Evolutionary conservation across 2,329 filamentous ascomycete species (phyloP).

Genomic region (Scytalidium lignicola): DNA sequence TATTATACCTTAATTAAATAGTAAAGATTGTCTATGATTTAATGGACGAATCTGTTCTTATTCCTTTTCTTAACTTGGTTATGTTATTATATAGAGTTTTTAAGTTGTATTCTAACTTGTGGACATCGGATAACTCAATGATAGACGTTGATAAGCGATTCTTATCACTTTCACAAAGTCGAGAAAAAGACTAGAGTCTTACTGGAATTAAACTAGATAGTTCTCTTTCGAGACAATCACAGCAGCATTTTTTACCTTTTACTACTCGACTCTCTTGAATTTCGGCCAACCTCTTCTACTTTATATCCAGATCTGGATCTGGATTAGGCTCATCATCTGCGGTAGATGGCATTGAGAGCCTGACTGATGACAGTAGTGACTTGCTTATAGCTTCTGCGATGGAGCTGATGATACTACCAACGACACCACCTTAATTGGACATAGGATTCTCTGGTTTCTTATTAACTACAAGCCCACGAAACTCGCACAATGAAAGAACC

Average conservation of each 20-base stretch:
- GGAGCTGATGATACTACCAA: constrained; percentile 70
- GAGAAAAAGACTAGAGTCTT: constrained; percentile 20
- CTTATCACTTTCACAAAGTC: constrained; percentile 18
- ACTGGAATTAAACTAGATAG: constrained; percentile 16
- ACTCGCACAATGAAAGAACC: constrained; percentile 14
- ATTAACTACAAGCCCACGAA: constrained; percentile 19
- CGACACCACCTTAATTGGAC: constrained; percentile 61
- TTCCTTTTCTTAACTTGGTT: constrained; percentile 74
- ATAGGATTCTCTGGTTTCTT: constrained; percentile 17
- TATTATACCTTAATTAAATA: constrained; percentile 72
- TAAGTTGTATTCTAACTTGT: constrained; percentile 19
- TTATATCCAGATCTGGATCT: no score
- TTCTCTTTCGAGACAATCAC: constrained; percentile 19
- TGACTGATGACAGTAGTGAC: no score
- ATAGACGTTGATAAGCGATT: constrained; percentile 23
- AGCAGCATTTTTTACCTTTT: constrained; percentile 24
- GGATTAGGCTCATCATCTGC: constrained; percentile 38
- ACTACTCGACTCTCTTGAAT: constrained; percentile 18
- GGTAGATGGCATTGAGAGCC: no score
- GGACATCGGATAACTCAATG: constrained; percentile 26
- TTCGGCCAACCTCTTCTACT: constrained; percentile 15
- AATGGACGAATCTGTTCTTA: constrained; percentile 94
- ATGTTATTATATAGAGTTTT: constrained; percentile 15
- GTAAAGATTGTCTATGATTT: constrained; percentile 87
- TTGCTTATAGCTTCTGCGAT: constrained; percentile 42